Conservation (phyloP, 2,329 filamentous ascomycete genomes). For the Colletotrichum cereale region DNA sequence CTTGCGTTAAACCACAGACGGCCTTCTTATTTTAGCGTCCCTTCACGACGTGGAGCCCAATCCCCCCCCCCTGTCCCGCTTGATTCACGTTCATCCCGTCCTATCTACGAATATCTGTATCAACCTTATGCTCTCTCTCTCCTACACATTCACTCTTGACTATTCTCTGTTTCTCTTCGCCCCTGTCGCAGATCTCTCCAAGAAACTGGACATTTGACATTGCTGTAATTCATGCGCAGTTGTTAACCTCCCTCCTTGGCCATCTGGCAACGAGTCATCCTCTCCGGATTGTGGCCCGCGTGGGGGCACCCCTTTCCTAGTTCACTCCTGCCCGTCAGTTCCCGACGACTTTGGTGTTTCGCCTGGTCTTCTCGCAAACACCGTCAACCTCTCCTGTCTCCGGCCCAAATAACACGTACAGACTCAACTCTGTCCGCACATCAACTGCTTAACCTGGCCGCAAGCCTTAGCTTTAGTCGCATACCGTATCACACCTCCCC, state of each 20-base stretch:
- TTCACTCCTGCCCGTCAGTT: conserved; percentile 12
- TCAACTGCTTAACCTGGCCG: background rate
- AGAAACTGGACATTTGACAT: background rate
- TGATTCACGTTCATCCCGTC: conserved; percentile 4
- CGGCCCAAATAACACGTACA: conserved; percentile 21
- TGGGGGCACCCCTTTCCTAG: conserved; percentile 22
- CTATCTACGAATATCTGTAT: conserved; percentile 6
- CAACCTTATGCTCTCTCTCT: conserved; percentile 4
- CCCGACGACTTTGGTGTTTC: conserved; percentile 4
- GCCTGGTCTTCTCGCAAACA: conserved; percentile 13
- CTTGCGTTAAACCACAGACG: conserved; percentile 9
- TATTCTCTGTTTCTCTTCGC: background rate
- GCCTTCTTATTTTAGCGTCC: conserved; percentile 14
- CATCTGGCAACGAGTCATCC: background rate
- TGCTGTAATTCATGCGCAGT: background rate
- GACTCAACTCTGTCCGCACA: background rate
- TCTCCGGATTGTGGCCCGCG: conserved; percentile 10
- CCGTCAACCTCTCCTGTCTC: background rate
- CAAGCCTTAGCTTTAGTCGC: background rate
- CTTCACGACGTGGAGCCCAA: conserved; percentile 11
- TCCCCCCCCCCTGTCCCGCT: conserved; percentile 4
- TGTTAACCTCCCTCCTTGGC: background rate
- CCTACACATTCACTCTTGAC: background rate
- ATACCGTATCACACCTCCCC: conserved; percentile 6
- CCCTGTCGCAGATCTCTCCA: background rate